These are phyloP conservation scores for Talaromyces borbonicus DNA, from an alignment of 495 filamentous ascomycete genomes.

Conservation along the genomic window DNA sequence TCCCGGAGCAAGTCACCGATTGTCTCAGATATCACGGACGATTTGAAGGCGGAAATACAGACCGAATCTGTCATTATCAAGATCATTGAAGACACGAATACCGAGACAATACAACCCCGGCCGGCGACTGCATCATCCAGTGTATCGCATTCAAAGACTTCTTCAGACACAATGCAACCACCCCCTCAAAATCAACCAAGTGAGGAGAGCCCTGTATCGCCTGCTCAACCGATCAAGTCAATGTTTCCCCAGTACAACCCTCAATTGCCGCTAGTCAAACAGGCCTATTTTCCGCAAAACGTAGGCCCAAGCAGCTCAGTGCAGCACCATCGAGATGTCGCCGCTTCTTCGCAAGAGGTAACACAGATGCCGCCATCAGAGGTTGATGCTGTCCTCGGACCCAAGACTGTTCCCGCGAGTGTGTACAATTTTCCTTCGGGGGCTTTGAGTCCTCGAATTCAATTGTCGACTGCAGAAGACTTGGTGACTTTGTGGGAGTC, in stretches of 20 bases:
- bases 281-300: slow-evolving; percentile 54
- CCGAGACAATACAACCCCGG: slow-evolving; percentile 15
- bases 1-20: slow-evolving; percentile 16
- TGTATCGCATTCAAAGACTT: slow-evolving; percentile 18
- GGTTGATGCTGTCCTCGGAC: slow-evolving; percentile 31
- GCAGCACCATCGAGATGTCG: background rate
- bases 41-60: slow-evolving; percentile 22
- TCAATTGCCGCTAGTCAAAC: slow-evolving; percentile 53
- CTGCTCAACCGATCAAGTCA: slow-evolving; percentile 44
- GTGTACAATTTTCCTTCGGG: slow-evolving; percentile 35
- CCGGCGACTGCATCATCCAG: slow-evolving; percentile 14
- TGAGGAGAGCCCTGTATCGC: slow-evolving; percentile 19
- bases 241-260: slow-evolving; percentile 82
- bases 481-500: slow-evolving; percentile 42
- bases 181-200: slow-evolving; percentile 9
- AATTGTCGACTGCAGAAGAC: slow-evolving; percentile 35
- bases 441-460: slow-evolving; percentile 21
- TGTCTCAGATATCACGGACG: slow-evolving; percentile 27
- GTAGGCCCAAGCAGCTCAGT: slow-evolving; percentile 33
- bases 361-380: slow-evolving; percentile 12
- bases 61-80: slow-evolving; percentile 31
- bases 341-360: background rate
- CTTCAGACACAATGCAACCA: slow-evolving; percentile 33
- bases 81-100: slow-evolving; percentile 30
- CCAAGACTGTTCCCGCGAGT: slow-evolving; percentile 38